These are phyloP conservation scores for Echites panduratus DNA, from an alignment of 257 asterid species.

Conservation along the genomic window DNA sequence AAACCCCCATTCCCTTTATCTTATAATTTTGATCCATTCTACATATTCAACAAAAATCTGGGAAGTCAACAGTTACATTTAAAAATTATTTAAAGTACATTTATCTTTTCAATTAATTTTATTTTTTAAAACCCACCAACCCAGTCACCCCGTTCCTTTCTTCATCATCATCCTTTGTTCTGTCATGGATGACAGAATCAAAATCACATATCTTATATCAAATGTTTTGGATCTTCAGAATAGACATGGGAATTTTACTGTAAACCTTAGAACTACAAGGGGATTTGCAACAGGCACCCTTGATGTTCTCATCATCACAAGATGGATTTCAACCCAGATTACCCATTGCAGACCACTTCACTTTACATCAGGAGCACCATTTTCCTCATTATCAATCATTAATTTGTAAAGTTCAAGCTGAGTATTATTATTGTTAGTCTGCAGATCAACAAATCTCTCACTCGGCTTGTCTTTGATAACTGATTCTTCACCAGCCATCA, in stretches of 20 bases:
- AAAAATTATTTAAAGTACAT: too few relatives aligned
- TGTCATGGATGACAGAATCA: too few relatives aligned
- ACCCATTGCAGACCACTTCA: conserved; percentile 27
- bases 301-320: conserved; percentile 30
- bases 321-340: conserved; percentile 24
- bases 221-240: conserved; percentile 31
- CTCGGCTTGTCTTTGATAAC: conserved; percentile 24
- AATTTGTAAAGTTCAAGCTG: conserved; percentile 26
- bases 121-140: too few relatives aligned
- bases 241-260: conserved; percentile 25
- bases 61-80: too few relatives aligned
- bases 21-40: too few relatives aligned
- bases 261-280: conserved; percentile 19
- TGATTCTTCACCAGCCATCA: conserved; percentile 35
- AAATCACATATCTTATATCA: too few relatives aligned
- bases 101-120: too few relatives aligned
- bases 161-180: too few relatives aligned
- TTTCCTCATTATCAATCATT: conserved; percentile 28
- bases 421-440: conserved; percentile 31
- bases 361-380: conserved; percentile 32
- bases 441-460: conserved; percentile 25
- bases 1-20: too few relatives aligned
- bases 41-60: too few relatives aligned
- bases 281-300: conserved; percentile 23
- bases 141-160: too few relatives aligned